Percentiles rank a stretch among this genome's conserved stretches.
These are phyloP conservation scores for Monilinia fructigena DNA, from an alignment of 2,329 filamentous ascomycete genomes.

Conservation along the genomic window DNA sequence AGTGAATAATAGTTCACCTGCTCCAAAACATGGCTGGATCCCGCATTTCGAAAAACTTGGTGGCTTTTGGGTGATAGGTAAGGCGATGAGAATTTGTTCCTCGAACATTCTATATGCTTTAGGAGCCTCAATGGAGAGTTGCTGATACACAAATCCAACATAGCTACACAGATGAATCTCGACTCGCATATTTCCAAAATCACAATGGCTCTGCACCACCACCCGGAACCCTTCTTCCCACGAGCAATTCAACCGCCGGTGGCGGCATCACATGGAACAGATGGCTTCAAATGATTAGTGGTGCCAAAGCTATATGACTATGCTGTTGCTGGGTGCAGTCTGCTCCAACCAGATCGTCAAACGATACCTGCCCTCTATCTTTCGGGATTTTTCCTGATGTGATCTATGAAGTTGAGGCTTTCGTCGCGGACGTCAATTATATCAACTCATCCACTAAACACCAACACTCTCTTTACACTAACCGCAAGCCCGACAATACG, in stretches of 20 bases:
- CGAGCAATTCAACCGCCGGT: constrained; percentile 54
- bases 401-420: constrained; percentile 59
- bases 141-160: not conserved
- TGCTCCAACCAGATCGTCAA: constrained; percentile 68
- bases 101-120: not conserved
- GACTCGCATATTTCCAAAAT: constrained; percentile 60
- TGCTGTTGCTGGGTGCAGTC: constrained; percentile 69
- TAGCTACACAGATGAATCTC: constrained; percentile 68
- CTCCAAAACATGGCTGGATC: constrained; percentile 32
- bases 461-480: constrained; percentile 45
- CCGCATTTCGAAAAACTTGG: constrained; percentile 57
- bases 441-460: constrained; percentile 36
- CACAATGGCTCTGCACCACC: constrained; percentile 62
- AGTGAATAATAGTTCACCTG: not conserved
- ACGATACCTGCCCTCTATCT: constrained; percentile 52
- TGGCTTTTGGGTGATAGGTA: constrained; percentile 71
- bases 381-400: constrained; percentile 62
- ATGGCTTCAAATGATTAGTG: constrained; percentile 60
- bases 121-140: not conserved
- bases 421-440: constrained; percentile 49
- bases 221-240: constrained; percentile 50
- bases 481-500: constrained; percentile 55
- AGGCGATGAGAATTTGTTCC: constrained; percentile 26
- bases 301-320: constrained; percentile 63
- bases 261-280: constrained; percentile 70